Evolutionary conservation across 768 basidiomycete genomes (phyloP), one percentile per base, ranked within the genome.

Genomic region (Mycena capillaripes): DNA sequence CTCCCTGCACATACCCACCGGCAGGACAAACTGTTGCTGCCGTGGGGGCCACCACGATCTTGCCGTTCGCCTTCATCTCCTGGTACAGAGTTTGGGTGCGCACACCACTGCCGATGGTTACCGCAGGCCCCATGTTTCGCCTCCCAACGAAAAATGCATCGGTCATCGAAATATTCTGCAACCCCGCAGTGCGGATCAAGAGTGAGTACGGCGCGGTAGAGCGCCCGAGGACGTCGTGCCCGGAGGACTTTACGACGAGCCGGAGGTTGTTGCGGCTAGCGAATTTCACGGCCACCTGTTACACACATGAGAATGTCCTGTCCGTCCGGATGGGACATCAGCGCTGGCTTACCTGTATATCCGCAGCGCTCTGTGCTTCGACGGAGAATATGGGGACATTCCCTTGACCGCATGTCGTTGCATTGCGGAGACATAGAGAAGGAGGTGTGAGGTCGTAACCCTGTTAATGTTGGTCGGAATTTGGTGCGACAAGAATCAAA

Each of bases 161-260:
- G 2, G n/a, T 25, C 38, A 82, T 85, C 8, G 78, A 71, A 9
- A 82, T 80, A 55, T 84, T 75, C 67, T 83, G 78, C 46, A 86
- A 66, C 61, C 82, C 74, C 30, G 83, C 83, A 0, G 84, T 86
- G 81, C 83, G 87, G 52, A 87, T 75, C 61, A 86, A 74, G 34
- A 88, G 80, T 2, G 81, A 81, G 17, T 81, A 79, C 0, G 80
- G 81, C 23, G 82, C 85, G 2, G 86, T 83, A 29, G 86, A 87
- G 11, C 87, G 79, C 3, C 86, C 86, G 14, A 87, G 81, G 71
- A 79, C 84, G 64, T 87, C 86, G 63, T 87, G 86, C 0, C 85
- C 83, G 10, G 72, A 76, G 30, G 65, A 69, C 42, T 78, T 78
- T 36, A 83, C 73, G 10, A 78, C 80, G 6, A 81, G 56, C 4